Evolutionary conservation across 2,329 filamentous ascomycete genomes (phyloP), one percentile per base, ranked within the genome.

Genomic region (Chaetomiaceae sp.): DNA sequence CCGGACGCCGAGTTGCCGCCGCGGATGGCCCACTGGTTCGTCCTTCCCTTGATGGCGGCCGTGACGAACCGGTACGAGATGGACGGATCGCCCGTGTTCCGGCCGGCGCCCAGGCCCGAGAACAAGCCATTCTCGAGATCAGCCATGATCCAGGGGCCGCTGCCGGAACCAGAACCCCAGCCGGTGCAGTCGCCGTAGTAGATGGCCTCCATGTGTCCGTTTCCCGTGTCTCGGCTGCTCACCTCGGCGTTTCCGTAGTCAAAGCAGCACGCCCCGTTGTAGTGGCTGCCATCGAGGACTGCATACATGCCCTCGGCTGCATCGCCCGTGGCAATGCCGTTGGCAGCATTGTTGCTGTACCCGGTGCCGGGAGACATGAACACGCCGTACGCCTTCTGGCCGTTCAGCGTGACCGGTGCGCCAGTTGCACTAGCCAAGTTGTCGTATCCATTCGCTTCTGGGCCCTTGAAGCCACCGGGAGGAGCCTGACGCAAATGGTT

Each of bases 51-150:
- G 49, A 84, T 51, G 2, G 73, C 60, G 0, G 79, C 70, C 4
- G 76, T 84, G 44, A 82, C 55, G 62, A 86, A 86, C 0, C 81
- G 76, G 53, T 68, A 66, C 1, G 70, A 68, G 51, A 83, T 68
- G 0, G 76, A 72, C 6, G 78, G 78, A 57, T 83, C 72, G 1
- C 51, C 73, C 1, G 72, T 43, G 61, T 85, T 84, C 47, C 74
- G 64, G 1, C 60, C 62, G 2, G 70, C 21, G 51, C 63, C 72
- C 1, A 46, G 9, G 13, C 81, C 82, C 0, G 81, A 82, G 68
- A 85, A 86, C 2, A 86, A 67, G 3, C 79, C 79, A 55, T 86
- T 84, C 62, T 86, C 83, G 0, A 86, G 73, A 65, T 86, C 83
- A 0, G 81, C 82, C 81, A 86, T 85, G 58, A 86, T 63, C 83